Base-by-base conservation (phyloP, 2,329 filamentous ascomycete genomes). In the Aureobasidium leucospermi region DNA sequence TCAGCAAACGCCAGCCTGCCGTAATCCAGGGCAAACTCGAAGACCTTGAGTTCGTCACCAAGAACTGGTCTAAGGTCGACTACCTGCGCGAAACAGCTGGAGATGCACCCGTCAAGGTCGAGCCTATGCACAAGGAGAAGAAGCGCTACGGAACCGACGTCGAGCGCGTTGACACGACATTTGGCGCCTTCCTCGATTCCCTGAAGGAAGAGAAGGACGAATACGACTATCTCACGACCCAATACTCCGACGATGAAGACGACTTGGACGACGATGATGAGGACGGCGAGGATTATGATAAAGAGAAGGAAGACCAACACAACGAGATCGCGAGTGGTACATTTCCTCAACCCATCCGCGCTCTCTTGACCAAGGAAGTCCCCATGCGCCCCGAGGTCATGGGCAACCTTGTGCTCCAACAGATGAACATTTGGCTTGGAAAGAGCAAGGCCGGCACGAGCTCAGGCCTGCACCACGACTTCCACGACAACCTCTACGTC, bases 351-450 rank as follows among this genome's bases (percentile, higher is more conserved):
- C 58, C 58, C 23, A 23, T 59, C 1, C 47, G 58, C n/a, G 29
- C 58, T 15, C 46, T 59, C 1, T n/a, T 59, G 38, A 38, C 32
- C 31, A 34, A 58, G 16, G 47, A 59, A 5, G 39, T 53, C 4
- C 58, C 58, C 6, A n/a, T 53, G 29, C 36, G 36, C 11, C 58
- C 58, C 8, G 19, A 38, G 1, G 5, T 59, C 7, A 59, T 59
- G 58, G 58, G 58, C 32, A 59, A 59, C n/a, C 58, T 59, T 16
- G 58, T 53, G 10, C 29, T 59, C 8, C 58, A 59, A 39, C 58
- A 59, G 32, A 59, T 59, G 58, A 59, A 59, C 39, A 39, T 59
- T 4, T 59, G 58, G 58, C 39, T 59, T 11, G 58, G 58, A 28
- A 59, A 53, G 41, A 53, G 39, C 32, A 53, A 45, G 11, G n/a